phyloP scores from a whole-genome alignment of 345 rosid genomes.

The Citrus inodora region DNA sequence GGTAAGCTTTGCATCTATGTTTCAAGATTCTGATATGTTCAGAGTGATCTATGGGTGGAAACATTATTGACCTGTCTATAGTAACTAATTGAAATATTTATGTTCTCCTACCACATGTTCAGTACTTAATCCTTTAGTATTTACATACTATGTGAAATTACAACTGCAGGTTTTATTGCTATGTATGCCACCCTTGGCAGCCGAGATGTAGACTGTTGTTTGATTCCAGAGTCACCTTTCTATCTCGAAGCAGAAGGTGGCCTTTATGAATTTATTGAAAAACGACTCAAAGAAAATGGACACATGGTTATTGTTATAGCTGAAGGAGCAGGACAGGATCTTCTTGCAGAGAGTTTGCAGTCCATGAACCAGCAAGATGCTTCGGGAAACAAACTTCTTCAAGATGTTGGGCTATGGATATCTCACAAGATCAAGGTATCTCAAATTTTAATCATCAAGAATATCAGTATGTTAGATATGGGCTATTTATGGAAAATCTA shows the following conservation, averaged over 20 bases:
- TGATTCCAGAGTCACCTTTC: constrained; percentile 94
- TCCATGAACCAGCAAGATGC: constrained; percentile 57
- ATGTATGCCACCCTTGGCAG: constrained; percentile 88
- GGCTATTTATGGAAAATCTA: not conserved
- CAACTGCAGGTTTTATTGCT: constrained; percentile 57
- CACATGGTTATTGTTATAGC: constrained; percentile 89
- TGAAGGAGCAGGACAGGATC: constrained; percentile 92
- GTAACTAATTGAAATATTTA: not conserved
- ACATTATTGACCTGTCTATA: not conserved
- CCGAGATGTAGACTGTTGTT: constrained; percentile 89
- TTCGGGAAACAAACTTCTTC: constrained; percentile 81
- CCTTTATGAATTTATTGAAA: constrained; percentile 58
- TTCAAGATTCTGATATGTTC: not conserved
- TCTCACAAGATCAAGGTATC: constrained; percentile 68
- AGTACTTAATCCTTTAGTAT: not conserved
- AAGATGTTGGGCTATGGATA: constrained; percentile 82
- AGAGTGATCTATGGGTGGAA: constrained; percentile 4
- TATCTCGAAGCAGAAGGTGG: constrained; percentile 89
- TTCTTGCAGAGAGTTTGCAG: constrained; percentile 48
- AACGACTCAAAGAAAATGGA: constrained; percentile 67
- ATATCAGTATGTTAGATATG: not conserved
- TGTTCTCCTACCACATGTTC: not conserved
- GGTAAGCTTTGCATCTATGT: constrained; percentile 43
- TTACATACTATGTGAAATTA: constrained; percentile 1
- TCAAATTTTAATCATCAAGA: not conserved